phyloP scores from a whole-genome alignment of 306 rosid species.

The Chamaecrista fasciculata region DNA sequence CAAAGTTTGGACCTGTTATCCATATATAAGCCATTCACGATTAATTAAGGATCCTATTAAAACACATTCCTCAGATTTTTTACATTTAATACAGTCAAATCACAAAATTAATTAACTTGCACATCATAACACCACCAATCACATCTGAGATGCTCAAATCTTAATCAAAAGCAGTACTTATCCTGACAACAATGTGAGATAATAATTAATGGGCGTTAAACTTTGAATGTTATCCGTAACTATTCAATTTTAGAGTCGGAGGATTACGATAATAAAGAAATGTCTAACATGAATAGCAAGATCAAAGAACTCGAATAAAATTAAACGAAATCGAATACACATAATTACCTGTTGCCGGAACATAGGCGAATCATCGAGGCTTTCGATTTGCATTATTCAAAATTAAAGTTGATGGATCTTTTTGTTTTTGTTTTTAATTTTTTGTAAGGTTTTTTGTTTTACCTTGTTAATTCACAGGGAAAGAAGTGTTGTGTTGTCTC shows the following conservation, averaged over 20 bases:
- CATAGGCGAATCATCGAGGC: conserved; percentile 54
- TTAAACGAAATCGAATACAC: background rate
- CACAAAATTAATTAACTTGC: conserved; percentile 4
- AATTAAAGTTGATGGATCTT: background rate
- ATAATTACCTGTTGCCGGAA: conserved; percentile 63
- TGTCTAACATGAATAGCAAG: background rate
- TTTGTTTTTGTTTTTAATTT: background rate
- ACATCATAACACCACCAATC: conserved; percentile 11
- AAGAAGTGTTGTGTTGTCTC: background rate
- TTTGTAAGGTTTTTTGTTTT: too few relatives aligned
- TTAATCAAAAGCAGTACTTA: background rate
- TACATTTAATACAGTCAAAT: background rate
- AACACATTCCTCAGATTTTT: background rate
- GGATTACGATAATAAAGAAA: background rate
- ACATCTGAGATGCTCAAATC: conserved; percentile 12
- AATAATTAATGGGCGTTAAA: background rate
- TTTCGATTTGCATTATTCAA: conserved; percentile 38
- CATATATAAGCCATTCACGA: conserved; percentile 23
- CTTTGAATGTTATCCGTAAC: background rate
- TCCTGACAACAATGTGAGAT: background rate
- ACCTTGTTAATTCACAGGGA: conserved; percentile 12
- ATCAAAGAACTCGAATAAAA: background rate
- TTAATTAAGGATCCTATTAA: conserved; percentile 9
- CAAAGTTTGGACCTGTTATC: conserved; percentile 75
- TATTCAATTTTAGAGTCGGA: background rate